These are phyloP conservation scores for Myriangium duriaei DNA, from an alignment of 2,329 filamentous ascomycete species.

Conservation along the genomic window DNA sequence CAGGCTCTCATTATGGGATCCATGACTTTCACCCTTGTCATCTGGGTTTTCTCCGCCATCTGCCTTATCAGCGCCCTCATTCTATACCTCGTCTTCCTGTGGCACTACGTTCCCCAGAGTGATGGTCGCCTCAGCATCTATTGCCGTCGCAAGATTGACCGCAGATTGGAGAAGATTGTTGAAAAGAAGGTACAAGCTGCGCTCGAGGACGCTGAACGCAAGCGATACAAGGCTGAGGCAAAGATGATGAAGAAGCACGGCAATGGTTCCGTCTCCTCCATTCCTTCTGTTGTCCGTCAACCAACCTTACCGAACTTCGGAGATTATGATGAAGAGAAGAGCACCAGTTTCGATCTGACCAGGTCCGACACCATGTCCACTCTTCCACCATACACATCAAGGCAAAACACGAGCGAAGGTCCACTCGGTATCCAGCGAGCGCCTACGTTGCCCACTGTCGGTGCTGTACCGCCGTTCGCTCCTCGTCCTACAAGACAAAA, in stretches of 20 bases:
- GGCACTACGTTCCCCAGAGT: conserved; percentile 73
- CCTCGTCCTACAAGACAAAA: conserved; percentile 13
- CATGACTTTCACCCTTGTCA: conserved; percentile 83
- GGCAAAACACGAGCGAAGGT: conserved; percentile 41
- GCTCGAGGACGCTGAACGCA: conserved; percentile 58
- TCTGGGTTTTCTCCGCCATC: conserved; percentile 76
- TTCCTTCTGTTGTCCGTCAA: conserved; percentile 35
- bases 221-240: conserved; percentile 41
- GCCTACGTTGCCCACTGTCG: conserved; percentile 32
- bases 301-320: conserved; percentile 55
- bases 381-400: conserved; percentile 36
- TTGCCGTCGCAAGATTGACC: conserved; percentile 85
- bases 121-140: conserved; percentile 75
- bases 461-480: neutral
- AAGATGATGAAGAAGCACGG: conserved; percentile 44
- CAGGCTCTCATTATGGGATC: conserved; percentile 74
- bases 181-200: conserved; percentile 79
- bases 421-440: conserved; percentile 19
- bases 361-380: conserved; percentile 28
- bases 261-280: conserved; percentile 23
- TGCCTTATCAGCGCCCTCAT: conserved; percentile 59
- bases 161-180: conserved; percentile 71
- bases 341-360: conserved; percentile 23
- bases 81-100: conserved; percentile 80
- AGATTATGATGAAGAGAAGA: conserved; percentile 36